These are phyloP conservation scores for carrot (Daucus carota) DNA, from an alignment of 129 eudicot genomes.

Conservation along the genomic window DH1_v3.0 NC_030384.2:43981501-43982000, in stretches of 20 bases:
- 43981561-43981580: conserved; percentile 17
- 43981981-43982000: background rate
- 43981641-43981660: conserved; percentile 55
- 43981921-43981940: conserved; percentile 8
- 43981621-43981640: conserved; percentile 24
- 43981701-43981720: conserved; percentile 69
- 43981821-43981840: conserved; percentile 71
- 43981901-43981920: background rate
- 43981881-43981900: background rate
- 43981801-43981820: conserved; percentile 74
- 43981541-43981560: conserved; percentile 2
- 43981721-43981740: conserved; percentile 58
- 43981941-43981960: background rate
- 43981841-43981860: conserved; percentile 11
- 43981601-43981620: conserved; percentile 20
- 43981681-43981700: conserved; percentile 58
- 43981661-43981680: conserved; percentile 51
- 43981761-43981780: conserved; percentile 48
- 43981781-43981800: conserved; percentile 59
- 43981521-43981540: conserved; percentile 46
- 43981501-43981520: conserved; percentile 66
- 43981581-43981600: conserved; percentile 29
- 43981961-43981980: background rate
- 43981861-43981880: conserved; percentile 11
- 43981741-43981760: conserved; percentile 54